Base-by-base conservation (phyloP, 805 yeast genomes). In the Myxozyma sirexii region DNA sequence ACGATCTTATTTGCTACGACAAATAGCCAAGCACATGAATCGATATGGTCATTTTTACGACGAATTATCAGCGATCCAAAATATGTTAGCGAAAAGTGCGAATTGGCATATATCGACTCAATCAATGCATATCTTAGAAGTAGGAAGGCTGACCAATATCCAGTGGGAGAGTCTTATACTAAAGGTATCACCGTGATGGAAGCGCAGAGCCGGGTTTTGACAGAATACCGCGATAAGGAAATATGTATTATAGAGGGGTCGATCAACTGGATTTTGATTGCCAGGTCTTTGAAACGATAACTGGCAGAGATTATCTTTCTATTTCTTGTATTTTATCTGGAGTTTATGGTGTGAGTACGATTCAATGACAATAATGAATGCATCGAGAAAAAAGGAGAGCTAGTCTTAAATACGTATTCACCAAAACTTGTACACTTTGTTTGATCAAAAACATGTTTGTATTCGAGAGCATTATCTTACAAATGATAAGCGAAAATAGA, bases 1-100 rank as follows among this genome's bases (percentile, higher is more conserved):
- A 46, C 53, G n/a, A 38, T 62, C 37, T 33, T 46, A 38, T 63
- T 44, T 48, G 59, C 67, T 8, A 59, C 65, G 7, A 51, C 63
- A 6, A 54, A 47, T 15, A 54, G 60, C 23, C 50, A 33, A 2
- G 62, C 59, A 3, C 67, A 59, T 42, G 67, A 63, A 26, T 48
- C 67, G 5, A 51, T 55, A 3, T 63, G 67, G 67, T 15, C 15
- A 4, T 52, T 63, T 41, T 19, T 63, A 12, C 50, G 59, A 15
- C 39, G 58, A 10, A 33, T 61, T n/a, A 27, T 59, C 8, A 37
- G 51, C 10, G 65, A 58, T 33, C 29, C 54, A 19, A 29, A 26
- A 12, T 57, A 48, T 23, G 42, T 61, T 26, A 49, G 60, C 24
- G 57, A 38, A 15, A 19, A 41, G 7, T 38, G 55, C 4, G 35